Evolutionary conservation across 495 filamentous ascomycete species (phyloP).

Genomic region (Penicillium manginii): DNA sequence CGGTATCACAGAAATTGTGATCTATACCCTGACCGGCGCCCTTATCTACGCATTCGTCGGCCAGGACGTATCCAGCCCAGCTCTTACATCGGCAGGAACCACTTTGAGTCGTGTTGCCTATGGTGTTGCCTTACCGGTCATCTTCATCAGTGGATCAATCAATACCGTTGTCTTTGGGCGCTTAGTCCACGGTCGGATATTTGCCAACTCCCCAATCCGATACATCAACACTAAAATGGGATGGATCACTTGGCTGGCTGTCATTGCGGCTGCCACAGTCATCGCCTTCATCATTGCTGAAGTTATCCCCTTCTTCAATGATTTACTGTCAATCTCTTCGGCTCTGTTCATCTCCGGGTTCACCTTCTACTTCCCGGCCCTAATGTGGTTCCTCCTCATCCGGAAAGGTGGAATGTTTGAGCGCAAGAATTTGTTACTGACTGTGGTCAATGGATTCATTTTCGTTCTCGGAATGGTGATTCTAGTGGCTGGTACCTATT

Average conservation of each 20-base stretch:
- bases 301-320: constrained; percentile 70
- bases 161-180: constrained; percentile 63
- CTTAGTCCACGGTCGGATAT: constrained; percentile 63
- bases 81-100: constrained; percentile 63
- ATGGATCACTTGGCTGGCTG: constrained; percentile 60
- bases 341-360: constrained; percentile 42
- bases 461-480: constrained; percentile 47
- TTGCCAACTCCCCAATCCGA: constrained; percentile 53
- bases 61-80: constrained; percentile 64
- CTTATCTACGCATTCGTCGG: constrained; percentile 73
- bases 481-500: constrained; percentile 60
- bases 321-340: constrained; percentile 61
- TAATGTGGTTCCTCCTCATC: constrained; percentile 66
- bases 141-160: constrained; percentile 69
- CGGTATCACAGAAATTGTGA: constrained; percentile 61
- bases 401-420: constrained; percentile 44
- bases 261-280: constrained; percentile 59
- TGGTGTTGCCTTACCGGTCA: constrained; percentile 73
- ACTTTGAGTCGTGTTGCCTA: constrained; percentile 69
- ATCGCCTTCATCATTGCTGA: constrained; percentile 69
- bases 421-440: constrained; percentile 32
- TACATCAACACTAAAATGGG: constrained; percentile 62
- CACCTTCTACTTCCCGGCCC: constrained; percentile 44
- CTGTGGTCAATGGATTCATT: constrained; percentile 26
- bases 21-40: constrained; percentile 70